Evolutionary conservation across 805 yeast species (phyloP).

Genomic region (Cyberlindnera maritima): DNA sequence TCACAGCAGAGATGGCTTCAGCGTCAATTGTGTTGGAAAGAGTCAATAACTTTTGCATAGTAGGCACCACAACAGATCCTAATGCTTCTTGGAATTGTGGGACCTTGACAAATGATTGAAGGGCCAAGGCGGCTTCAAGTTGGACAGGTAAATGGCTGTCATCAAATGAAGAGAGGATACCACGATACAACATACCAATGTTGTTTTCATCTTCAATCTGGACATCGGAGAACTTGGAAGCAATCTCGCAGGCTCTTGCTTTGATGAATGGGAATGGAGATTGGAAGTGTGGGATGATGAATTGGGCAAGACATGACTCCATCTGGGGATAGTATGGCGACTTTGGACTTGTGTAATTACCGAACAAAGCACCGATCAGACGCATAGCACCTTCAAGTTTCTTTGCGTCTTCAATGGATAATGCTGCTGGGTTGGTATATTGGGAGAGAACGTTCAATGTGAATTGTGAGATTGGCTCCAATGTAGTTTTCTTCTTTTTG

Average conservation of each 20-base stretch:
- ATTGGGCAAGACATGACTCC: constrained; percentile 61
- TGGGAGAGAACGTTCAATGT: constrained; percentile 46
- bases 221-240: constrained; percentile 63
- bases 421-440: constrained; percentile 31
- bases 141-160: constrained; percentile 64
- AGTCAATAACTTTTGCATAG: constrained; percentile 75
- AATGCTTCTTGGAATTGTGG: constrained; percentile 68
- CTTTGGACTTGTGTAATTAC: constrained; percentile 49
- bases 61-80: constrained; percentile 65
- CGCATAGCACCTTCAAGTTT: constrained; percentile 78
- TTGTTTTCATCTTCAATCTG: constrained; percentile 42
- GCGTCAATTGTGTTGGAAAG: constrained; percentile 80
- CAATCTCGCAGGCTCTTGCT: constrained; percentile 69
- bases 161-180: constrained; percentile 41
- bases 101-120: constrained; percentile 71
- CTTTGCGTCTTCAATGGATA: constrained; percentile 48
- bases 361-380: constrained; percentile 70
- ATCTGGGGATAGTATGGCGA: constrained; percentile 61
- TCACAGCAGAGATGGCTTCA: constrained; percentile 83
- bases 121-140: constrained; percentile 79
- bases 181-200: constrained; percentile 41
- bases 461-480: constrained; percentile 60
- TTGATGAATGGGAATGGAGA: constrained; percentile 65
- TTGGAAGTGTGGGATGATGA: constrained; percentile 69
- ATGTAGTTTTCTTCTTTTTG: constrained; percentile 58